phyloP scores from a whole-genome alignment of 495 filamentous ascomycete species.

The Xylaria grammica region DNA sequence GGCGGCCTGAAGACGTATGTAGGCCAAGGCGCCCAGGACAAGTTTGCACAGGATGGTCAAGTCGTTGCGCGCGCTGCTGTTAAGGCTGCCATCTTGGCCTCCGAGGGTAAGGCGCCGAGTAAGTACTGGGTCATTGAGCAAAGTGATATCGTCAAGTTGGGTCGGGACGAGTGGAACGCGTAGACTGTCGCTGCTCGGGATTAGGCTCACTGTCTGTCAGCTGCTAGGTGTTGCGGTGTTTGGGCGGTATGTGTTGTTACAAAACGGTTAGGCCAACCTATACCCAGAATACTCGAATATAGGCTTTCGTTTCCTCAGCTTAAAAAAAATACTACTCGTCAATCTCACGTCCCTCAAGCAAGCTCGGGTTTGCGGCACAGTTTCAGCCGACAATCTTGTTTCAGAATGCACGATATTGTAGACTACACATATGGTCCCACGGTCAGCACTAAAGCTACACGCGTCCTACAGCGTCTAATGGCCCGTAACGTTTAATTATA shows the following conservation, averaged over 20 bases:
- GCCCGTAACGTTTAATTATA: not conserved
- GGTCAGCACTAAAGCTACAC: no score
- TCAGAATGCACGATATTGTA: no score
- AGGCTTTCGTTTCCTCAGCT: no score
- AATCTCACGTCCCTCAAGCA: no score
- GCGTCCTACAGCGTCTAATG: no score
- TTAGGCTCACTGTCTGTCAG: not conserved
- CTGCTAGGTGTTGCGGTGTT: not conserved
- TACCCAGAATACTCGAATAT: no score
- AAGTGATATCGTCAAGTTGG: constrained; percentile 55
- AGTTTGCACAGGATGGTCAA: constrained; percentile 74
- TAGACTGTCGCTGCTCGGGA: not conserved
- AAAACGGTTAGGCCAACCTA: not conserved
- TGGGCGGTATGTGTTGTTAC: not conserved
- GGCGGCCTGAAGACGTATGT: constrained; percentile 54
- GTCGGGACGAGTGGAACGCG: constrained; percentile 46
- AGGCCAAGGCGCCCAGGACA: constrained; percentile 59
- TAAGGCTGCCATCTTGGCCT: constrained; percentile 52
- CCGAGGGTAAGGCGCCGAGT: constrained; percentile 51
- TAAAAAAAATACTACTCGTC: no score
- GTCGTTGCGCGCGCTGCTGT: constrained; percentile 79
- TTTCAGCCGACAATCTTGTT: no score
- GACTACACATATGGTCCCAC: no score
- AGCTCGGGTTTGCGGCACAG: no score
- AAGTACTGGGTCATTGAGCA: constrained; percentile 55